Evolutionary conservation across 176 grass and related monocot genomes (phyloP), one percentile per base, ranked within the genome.

Genomic region (Aegilops sharonensis): DNA sequence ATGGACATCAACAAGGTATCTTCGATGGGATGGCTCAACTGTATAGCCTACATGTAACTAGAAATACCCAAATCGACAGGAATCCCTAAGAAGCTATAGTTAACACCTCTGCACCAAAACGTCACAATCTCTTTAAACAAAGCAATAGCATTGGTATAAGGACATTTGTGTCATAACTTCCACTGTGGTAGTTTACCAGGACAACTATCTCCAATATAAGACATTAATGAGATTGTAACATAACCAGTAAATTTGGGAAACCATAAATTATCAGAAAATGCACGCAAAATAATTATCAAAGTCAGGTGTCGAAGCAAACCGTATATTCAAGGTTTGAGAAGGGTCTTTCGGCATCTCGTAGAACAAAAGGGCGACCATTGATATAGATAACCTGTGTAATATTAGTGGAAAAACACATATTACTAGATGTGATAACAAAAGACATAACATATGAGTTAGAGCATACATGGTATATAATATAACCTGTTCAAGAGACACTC

Each of bases 271-370:
- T 57, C 14, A 72, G 39, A 89, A 64, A 90, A 72, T 84, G 43
- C 8, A 80, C 12, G 34, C n/a, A 20, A 79, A 84, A 84, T 47
- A 32, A 73, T 9, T 85, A 43, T 48, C 2, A 8, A 81, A 74
- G 76, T 76, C 31, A 74, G 82, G 56, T 21, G 68, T 75, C 12
- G 77, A 30, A 81, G 69, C 92, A 79, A 74, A 99, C 97, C 89
- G 92, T 99, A 83, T 99, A 99, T 77, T 99, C 97, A 85, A 99
- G 94, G 84, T 99, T 99, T 64, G 97, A 99, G 83, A 99, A 99
- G 67, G 97, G 97, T 80, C 89, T 99, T 87, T 94, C 97, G 56
- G 96, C 92, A 89, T 99, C 97, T 88, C 97, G 84, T 78, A 99
- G 75, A 83, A 99, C 97, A 85, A 99, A 99, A 48, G 97, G 97